Base-by-base conservation (phyloP, 2,329 filamentous ascomycete genomes). In the Macrophomina phaseolina region DNA sequence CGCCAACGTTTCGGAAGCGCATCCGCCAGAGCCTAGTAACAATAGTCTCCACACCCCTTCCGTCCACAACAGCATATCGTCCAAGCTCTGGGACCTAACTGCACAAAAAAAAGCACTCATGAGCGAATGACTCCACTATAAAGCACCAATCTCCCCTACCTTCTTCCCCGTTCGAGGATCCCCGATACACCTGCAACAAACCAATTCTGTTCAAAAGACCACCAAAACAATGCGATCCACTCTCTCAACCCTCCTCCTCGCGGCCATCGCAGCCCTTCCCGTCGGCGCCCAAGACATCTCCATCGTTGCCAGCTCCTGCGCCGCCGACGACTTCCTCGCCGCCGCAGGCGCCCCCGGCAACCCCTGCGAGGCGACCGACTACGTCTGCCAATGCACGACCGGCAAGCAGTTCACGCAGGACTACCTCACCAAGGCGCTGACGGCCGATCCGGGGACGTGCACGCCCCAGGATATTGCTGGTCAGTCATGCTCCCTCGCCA, bases 241-340 rank as follows among this genome's bases (percentile, higher is more conserved):
- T 3, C 45, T 52, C 45, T 38, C 60, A 12, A 11, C 42, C 9
- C 3, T 23, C 32, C 12, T 51, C 3, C 11, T 11, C 46, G 48
- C 46, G 1, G n/a, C 52, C 28, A 42, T n/a, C 9, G 6, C n/a
- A 30, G 8, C 23, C 23, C 23, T 23, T 23, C 23, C 52, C 11
- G 45, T 36, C 34, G 60, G 46, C 2, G 60, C 60, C 7, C 60
- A 64, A 36, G 46, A 64, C 46, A 8, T 64, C 42, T 23, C 16
- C 16, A 64, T 64, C 60, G 32, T 64, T 7, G n/a, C 45, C 16
- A 38, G 34, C 60, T 52, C 45, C 5, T 64, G 60, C 60, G 60
- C 60, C 8, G n/a, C 45, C 46, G 23, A 38, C 4, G 60, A 49
- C 9, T 64, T 64, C 60, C 18, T 51, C 32, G 60, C 60, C 60